Conservation (phyloP, 164 flowering plant genomes). For the Hamamelis virginiana region DNA sequence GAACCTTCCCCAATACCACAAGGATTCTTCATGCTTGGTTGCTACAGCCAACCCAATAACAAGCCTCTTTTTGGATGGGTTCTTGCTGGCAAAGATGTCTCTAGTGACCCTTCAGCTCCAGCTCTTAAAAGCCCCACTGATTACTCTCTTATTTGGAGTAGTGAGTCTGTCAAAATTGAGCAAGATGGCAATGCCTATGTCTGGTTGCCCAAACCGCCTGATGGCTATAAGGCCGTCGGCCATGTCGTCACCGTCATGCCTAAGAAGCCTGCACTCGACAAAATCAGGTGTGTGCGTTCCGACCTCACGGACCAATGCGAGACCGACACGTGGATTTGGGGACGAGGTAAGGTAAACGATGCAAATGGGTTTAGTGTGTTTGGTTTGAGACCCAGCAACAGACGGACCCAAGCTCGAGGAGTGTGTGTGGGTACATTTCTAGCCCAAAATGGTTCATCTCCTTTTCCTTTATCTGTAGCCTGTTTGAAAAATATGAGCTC, state of each 20-base stretch:
- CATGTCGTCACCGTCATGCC: conserved; percentile 52
- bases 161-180: conserved; percentile 51
- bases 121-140: conserved; percentile 51
- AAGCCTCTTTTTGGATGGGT: conserved; percentile 64
- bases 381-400: conserved; percentile 37
- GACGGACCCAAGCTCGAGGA: conserved; percentile 53
- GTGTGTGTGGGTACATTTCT: conserved; percentile 58
- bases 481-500: conserved; percentile 53
- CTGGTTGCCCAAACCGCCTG: conserved; percentile 70
- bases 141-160: conserved; percentile 68
- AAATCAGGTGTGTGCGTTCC: conserved; percentile 58
- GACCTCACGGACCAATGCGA: conserved; percentile 60
- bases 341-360: conserved; percentile 11
- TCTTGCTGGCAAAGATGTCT: conserved; percentile 27
- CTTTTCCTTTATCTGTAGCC: conserved; percentile 25
- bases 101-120: neutral
- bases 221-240: conserved; percentile 69
- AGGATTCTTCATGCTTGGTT: conserved; percentile 72
- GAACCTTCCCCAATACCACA: conserved; percentile 61
- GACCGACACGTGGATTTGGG: conserved; percentile 56
- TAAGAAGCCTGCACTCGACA: conserved; percentile 66
- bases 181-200: conserved; percentile 54
- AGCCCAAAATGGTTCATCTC: conserved; percentile 21
- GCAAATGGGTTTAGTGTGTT: conserved; percentile 36
- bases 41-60: conserved; percentile 71